Base-by-base conservation (phyloP, 768 basidiomycete species). In the Sarcomyxa edulis region DNA sequence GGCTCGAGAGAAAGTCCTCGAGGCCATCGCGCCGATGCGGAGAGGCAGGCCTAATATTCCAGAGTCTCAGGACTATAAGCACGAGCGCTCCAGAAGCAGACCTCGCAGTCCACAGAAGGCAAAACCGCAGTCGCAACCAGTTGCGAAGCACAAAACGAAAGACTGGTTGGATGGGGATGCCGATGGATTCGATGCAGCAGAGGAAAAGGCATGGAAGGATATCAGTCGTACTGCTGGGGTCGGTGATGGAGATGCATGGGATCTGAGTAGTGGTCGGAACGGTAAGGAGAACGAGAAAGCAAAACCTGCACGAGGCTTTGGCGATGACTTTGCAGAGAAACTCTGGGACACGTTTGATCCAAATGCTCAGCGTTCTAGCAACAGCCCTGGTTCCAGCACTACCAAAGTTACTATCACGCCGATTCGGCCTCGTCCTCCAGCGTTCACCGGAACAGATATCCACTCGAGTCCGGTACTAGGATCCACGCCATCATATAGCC, bases 21-120 rank as follows among this genome's bases (percentile, higher is more conserved):
- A 87, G 48, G 84, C 84, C 9, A 83, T 88, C 40, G 80, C 81
- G 22, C 84, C 87, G 0, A 80, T 85, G 79, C 75, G 84, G 26
- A 67, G 84, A 23, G 86, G 84, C 12, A 69, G 84, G 16, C 83
- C 84, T 2, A 55, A n/a, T n/a, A n/a, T n/a, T n/a, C n/a, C n/a
- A n/a, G n/a, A n/a, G n/a, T n/a, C 60, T 47, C 12, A 33, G 20
- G 44, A 45, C 34, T 53, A 61, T 24, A 57, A 60, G 42, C 61
- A 64, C 23, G 32, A 6, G 5, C 7, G 14, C 34, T 48, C 60
- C 6, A 44, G 56, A 22, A 64, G 68, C 6, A 53, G 68, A 7
- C 56, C 51, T 4, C 27, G 63, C 4, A 61, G 55, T 44, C 62
- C 63, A 3, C 55, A 64, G 37, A 64, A 65, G 22, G 59, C 16